A percentile compares a stretch with the other conserved stretches of the same genome.
Evolutionary conservation across 805 yeast species (phyloP).

Genomic region (Starmera amethionina): DNA sequence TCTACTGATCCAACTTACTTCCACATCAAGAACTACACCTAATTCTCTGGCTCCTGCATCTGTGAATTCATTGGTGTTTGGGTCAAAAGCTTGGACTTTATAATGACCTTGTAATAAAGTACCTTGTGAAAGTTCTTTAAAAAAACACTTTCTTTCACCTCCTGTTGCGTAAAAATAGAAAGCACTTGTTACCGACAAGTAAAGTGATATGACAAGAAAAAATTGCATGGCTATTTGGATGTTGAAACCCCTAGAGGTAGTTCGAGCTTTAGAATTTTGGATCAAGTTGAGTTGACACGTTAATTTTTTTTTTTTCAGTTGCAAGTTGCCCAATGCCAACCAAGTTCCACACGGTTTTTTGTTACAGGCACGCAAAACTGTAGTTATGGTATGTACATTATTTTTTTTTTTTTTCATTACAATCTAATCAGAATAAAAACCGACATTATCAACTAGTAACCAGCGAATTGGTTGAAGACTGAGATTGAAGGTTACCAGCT

Average conservation of each 20-base stretch:
- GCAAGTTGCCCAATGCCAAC: too few relatives aligned
- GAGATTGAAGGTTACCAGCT: neutral
- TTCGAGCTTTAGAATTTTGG: slow-evolving; percentile 1
- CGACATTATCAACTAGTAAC: neutral
- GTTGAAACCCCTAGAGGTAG: neutral
- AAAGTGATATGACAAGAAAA: slow-evolving; percentile 10
- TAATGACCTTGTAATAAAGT: slow-evolving; percentile 41
- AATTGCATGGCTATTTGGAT: slow-evolving; percentile 5
- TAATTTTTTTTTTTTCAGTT: neutral
- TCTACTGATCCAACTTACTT: slow-evolving; percentile 12
- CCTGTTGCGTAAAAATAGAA: slow-evolving; percentile 44
- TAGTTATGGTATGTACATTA: too few relatives aligned
- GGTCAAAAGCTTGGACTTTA: slow-evolving; percentile 35
- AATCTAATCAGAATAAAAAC: too few relatives aligned
- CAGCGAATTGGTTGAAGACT: neutral
- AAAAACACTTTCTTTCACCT: slow-evolving; percentile 45
- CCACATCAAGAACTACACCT: slow-evolving; percentile 34
- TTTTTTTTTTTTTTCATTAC: too few relatives aligned
- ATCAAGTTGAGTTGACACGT: slow-evolving; percentile 2
- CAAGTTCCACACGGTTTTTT: too few relatives aligned
- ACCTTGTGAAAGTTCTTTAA: slow-evolving; percentile 42
- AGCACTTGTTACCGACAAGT: slow-evolving; percentile 21
- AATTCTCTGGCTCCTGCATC: slow-evolving; percentile 24
- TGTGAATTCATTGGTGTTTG: slow-evolving; percentile 23
- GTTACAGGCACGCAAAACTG: too few relatives aligned